Evolutionary conservation across 139 green algal genomes (phyloP), one percentile per base, ranked within the genome.

Genomic region (Micractinium sp.): DNA sequence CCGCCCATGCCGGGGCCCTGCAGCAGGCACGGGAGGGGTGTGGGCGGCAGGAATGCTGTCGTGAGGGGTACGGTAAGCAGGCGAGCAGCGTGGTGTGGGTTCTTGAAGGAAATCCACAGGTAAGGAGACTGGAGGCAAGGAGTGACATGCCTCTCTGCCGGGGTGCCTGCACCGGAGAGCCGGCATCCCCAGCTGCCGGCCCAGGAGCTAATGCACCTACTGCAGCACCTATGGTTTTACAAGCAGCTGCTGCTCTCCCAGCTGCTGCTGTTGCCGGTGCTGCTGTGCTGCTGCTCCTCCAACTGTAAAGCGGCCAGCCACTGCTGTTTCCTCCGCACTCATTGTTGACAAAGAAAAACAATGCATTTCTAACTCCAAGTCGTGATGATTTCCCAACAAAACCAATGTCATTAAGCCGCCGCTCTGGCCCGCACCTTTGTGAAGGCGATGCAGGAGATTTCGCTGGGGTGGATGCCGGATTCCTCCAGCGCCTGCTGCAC

Each of bases 1-100:
- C 93, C 97, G 4, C 97, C 97, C 97, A 99, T 99, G 76, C 97
- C 97, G 29, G 97, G 97, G 3, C 97, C 97, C 92, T 96, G 91
- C 79, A 86, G 12, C 0, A 3, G 35, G 39, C 3, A 29, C 12
- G 19, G n/a, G 19, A 19, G 20, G 36, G 33, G 3, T 19, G 60
- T 41, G 16, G 36, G 16, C 27, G 16, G 15, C 15, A 80, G 16
- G 3, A 25, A 4, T 25, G 29, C 27, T 33, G 33, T 33, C 36
- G 22, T 33, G 36, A 25, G 13, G 7, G 36, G 20, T n/a, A n/a
- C n/a, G 74, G 31, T 80, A 33, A 4, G 3, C 22, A 27, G 23
- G 25, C 9, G 66, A 9, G 66, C 66, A 73, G 66, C 66, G 66
- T 73, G 47, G 47, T 5, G 5, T 56, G 47, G 47, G 47, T 5